Base-by-base conservation (phyloP, 768 basidiomycete genomes). In the Terana coerulea region DNA sequence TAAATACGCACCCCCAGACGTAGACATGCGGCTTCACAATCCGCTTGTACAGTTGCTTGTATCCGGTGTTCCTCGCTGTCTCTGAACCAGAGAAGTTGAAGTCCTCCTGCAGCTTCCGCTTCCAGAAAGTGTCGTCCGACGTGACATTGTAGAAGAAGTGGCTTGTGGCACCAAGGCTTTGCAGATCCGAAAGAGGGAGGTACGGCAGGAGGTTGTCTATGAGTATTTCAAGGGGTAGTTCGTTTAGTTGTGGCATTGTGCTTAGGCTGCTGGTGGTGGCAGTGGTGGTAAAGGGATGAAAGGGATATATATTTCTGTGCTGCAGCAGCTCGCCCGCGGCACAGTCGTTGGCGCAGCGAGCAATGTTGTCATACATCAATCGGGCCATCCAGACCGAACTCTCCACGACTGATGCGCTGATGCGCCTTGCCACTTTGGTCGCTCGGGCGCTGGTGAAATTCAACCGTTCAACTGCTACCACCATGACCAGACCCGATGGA, bases 41-140 rank as follows among this genome's bases (percentile, higher is more conserved):
- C 5, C 87, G 81, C 41, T 72, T 75, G 69, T 93, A 95, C 33
- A 95, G 80, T 58, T 81, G 77, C 67, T 85, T 87, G 83, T 86
- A 95, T 12, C 91, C 91, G 37, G 69, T 81, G 11, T 77, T 80
- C 17, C 92, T 74, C 12, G 91, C 91, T 0, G 86, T 91, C 35
- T 76, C 78, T 34, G 76, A 72, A 3, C 78, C 80, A 7, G 85
- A 76, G 59, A 91, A 94, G 67, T 91, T 90, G 72, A 83, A 93
- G 63, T 94, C 92, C 28, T 67, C 65, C 26, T 74, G 63, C 8
- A 90, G 69, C 54, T 79, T 86, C 25, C 79, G 74, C 63, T 82
- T 84, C 92, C 92, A 95, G 53, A 92, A 75, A 0, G 81, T 83
- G 51, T 91, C 86, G 61, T 93, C 90, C 11, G 76, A 71, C 61